phyloP scores from a whole-genome alignment of 129 eudicot genomes.

The Chrysanthemum lavandulifolium region DNA sequence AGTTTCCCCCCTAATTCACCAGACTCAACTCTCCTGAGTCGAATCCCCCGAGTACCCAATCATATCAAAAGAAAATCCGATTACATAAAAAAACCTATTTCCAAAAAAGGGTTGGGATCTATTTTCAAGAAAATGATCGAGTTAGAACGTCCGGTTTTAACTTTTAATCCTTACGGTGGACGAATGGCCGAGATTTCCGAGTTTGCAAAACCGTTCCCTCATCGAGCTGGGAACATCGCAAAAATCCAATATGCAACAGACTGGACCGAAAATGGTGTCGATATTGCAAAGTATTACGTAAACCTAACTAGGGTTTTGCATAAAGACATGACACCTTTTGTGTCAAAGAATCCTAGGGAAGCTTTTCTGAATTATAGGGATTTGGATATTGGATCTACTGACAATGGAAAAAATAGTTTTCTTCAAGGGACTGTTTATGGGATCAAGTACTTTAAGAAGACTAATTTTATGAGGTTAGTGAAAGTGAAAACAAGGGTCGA shows the following conservation, averaged over 20 bases:
- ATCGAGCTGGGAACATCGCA: slow-evolving; percentile 51
- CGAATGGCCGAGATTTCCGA: slow-evolving; percentile 48
- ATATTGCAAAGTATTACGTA: neutral
- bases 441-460: neutral
- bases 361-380: slow-evolving; percentile 33
- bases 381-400: slow-evolving; percentile 25
- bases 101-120: slow-evolving; percentile 28
- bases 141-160: slow-evolving; percentile 14
- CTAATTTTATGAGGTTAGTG: slow-evolving; percentile 33
- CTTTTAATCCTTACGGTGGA: slow-evolving; percentile 52
- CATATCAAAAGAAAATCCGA: slow-evolving; percentile 46
- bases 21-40: slow-evolving; percentile 15
- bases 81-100: slow-evolving; percentile 40
- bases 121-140: slow-evolving; percentile 25
- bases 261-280: slow-evolving; percentile 27
- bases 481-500: slow-evolving; percentile 36
- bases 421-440: neutral
- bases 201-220: slow-evolving; percentile 47
- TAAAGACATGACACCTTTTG: slow-evolving; percentile 36
- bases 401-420: neutral
- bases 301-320: slow-evolving; percentile 24
- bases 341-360: slow-evolving; percentile 30
- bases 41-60: neutral
- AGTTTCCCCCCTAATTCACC: slow-evolving; percentile 28
- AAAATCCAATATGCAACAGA: slow-evolving; percentile 27